Evolutionary conservation across 2,329 filamentous ascomycete genomes (phyloP), one percentile per base, ranked within the genome.

Genomic region (Alternaria solani): DNA sequence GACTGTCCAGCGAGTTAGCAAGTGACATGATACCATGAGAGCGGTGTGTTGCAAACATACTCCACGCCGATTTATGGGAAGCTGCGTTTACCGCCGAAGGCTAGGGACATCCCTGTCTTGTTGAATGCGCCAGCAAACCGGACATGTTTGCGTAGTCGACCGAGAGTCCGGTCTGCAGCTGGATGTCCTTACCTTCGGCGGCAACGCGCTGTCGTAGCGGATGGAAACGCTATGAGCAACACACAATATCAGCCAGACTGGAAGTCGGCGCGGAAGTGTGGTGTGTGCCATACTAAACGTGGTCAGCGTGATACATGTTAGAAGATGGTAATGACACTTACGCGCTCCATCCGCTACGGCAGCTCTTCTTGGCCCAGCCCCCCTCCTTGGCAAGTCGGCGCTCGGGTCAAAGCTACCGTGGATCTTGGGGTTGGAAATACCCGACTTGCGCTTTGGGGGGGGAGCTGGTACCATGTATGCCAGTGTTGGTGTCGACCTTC

Each of bases 121-220:
- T 36, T 36, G 16, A 8, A 38, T 25, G 20, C 12, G 20, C 2
- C 11, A 42, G 39, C 39, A 42, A 42, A 9, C 39, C 20, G 39
- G 39, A 42, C 39, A 42, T 25, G 12, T 42, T 66, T 47, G 73
- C 57, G 59, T 65, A 73, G n/a, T 61, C 54, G 30, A 71, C 64
- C 7, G 36, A 18, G 61, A 67, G 73, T 26, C 63, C 64, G 20
- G 68, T 63, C 12, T 67, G 52, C 16, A 65, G 47, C 7, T 77
- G 65, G 25, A 71, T 58, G 11, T 66, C 49, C 46, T 73, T 67
- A 30, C 64, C 73, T 25, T 71, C 68, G 16, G 63, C 61, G 16
- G 79, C 73, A 20, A 78, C 71, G n/a, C 60, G 57, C 77, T 71
- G 57, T 82, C 78, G 63, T 81, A 81, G 54, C 69, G 71, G 51